Evolutionary conservation across 2,329 filamentous ascomycete genomes (phyloP).

Genomic region (Periconia digitata): DNA sequence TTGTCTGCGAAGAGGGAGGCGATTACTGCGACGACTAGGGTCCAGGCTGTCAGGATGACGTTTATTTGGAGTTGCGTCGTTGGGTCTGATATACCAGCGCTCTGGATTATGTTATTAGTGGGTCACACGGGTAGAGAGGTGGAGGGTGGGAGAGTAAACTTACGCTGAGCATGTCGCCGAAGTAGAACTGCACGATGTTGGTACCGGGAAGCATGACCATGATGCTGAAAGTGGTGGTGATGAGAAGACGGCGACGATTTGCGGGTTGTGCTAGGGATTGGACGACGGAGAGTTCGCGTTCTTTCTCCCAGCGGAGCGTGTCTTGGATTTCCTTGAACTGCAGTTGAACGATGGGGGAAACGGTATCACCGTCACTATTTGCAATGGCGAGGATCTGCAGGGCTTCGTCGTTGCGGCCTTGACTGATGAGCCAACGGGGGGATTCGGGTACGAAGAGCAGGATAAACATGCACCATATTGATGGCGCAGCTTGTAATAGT

Average conservation of each 20-base stretch:
- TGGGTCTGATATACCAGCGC: constrained; percentile 49
- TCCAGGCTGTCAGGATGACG: constrained; percentile 13
- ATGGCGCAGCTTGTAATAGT: constrained; percentile 51
- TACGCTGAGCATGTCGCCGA: constrained; percentile 43
- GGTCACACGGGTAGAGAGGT: not conserved
- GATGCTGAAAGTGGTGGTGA: constrained; percentile 23
- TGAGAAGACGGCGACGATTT: constrained; percentile 44
- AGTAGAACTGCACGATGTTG: constrained; percentile 42
- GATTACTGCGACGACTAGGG: constrained; percentile 17
- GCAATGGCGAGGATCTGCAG: constrained; percentile 56
- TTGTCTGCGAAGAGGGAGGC: constrained; percentile 37
- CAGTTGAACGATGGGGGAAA: constrained; percentile 1
- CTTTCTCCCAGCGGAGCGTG: constrained; percentile 1
- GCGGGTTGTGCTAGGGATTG: constrained; percentile 12
- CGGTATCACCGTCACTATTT: constrained; percentile 45
- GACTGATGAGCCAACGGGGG: constrained; percentile 59
- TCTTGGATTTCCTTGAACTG: constrained; percentile 7
- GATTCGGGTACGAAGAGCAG: constrained; percentile 53
- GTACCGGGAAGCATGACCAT: constrained; percentile 21
- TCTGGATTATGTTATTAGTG: constrained; percentile 23
- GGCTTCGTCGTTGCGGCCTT: constrained; percentile 56
- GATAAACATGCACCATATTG: constrained; percentile 42
- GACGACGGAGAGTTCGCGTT: constrained; percentile 13
- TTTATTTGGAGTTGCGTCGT: constrained; percentile 47
- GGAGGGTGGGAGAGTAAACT: not conserved